Base-by-base conservation (phyloP, 2,329 filamentous ascomycete species). In the Fusarium oligoseptatum region DNA sequence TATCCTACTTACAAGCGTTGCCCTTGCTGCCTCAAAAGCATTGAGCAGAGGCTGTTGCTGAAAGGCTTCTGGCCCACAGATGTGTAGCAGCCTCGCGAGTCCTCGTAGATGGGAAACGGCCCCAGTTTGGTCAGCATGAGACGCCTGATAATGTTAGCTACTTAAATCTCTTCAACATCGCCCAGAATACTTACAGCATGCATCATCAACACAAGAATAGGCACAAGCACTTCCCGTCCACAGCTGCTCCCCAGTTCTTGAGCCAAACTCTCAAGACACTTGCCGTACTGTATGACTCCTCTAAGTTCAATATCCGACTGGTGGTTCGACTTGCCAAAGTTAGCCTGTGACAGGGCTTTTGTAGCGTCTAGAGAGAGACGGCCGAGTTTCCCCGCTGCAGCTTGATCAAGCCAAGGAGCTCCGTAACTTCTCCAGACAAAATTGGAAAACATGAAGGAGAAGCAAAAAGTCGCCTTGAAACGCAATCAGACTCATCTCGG, bases 351-450 rank as follows among this genome's bases (percentile, higher is more conserved):
- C 0, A 58, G 36, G 1, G 56, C 56, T 5, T 37, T 58, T 4
- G 56, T 58, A 4, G 56, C 68, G 20, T 73, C 68, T 3, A 68
- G 60, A 4, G 72, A 58, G 24, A 75, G 52, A 24, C 29, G 27
- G 2, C 72, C 72, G 7, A 75, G 66, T 41, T 68, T 75, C 9
- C 72, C 72, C 17, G 67, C 60, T 1, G 72, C 72, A 5, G 72
- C 72, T 24, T 71, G 71, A 17, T 73, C 66, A 9, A 75, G 60
- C 72, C 72, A 75, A 6, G 60, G 60, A 8, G 62, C 55, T 4
- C 72, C 70, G 32, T 75, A 75, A 3, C 70, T 71, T 24, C 72
- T 64, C 72, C 72, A 75, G 17, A 75, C 64, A 32, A 75, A 75
- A 14, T 75, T 75, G 34, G 72, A 64, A 41, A 75, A 75, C 70